phyloP scores from a whole-genome alignment of 208 protist genomes.

The Leishmania braziliensis region DNA sequence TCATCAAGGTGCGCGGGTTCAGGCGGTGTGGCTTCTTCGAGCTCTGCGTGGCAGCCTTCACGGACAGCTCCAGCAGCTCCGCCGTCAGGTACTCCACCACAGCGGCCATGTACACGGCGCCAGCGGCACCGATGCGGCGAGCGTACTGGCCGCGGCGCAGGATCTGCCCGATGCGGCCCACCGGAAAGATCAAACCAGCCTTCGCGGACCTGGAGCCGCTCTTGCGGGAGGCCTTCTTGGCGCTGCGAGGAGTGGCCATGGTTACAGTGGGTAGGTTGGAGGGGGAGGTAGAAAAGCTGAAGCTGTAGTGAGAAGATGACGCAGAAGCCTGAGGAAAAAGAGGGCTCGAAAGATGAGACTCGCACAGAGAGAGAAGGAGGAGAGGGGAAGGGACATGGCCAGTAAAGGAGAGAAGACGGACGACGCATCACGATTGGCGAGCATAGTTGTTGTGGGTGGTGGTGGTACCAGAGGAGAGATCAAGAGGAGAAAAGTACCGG shows the following conservation, averaged over 20 bases:
- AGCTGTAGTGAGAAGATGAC: not conserved
- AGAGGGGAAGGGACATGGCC: not conserved
- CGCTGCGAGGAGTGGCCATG: constrained; percentile 70
- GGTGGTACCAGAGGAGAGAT: not conserved
- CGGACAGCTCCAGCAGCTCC: constrained; percentile 84
- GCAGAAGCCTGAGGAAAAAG: not conserved
- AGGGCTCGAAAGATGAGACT: not conserved
- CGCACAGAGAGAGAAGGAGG: not conserved
- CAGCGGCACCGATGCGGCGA: constrained; percentile 96
- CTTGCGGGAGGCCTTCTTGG: constrained; percentile 85
- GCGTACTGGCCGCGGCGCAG: constrained; percentile 97
- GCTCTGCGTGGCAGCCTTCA: constrained; percentile 74
- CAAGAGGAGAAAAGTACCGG: not conserved
- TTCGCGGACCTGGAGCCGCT: constrained; percentile 88
- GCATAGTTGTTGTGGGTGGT: not conserved
- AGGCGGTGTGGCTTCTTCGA: constrained; percentile 72
- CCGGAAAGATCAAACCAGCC: constrained; percentile 98
- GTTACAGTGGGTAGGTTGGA: constrained; percentile 5
- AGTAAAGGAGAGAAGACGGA: too few relatives aligned
- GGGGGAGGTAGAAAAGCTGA: not conserved
- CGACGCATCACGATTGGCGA: not conserved
- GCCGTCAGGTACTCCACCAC: constrained; percentile 98
- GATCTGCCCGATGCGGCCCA: constrained; percentile 97
- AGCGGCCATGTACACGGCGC: constrained; percentile 98
- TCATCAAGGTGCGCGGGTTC: constrained; percentile 73